Base-by-base conservation (phyloP, 2,329 filamentous ascomycete species). In the Fusarium dimerum region DNA sequence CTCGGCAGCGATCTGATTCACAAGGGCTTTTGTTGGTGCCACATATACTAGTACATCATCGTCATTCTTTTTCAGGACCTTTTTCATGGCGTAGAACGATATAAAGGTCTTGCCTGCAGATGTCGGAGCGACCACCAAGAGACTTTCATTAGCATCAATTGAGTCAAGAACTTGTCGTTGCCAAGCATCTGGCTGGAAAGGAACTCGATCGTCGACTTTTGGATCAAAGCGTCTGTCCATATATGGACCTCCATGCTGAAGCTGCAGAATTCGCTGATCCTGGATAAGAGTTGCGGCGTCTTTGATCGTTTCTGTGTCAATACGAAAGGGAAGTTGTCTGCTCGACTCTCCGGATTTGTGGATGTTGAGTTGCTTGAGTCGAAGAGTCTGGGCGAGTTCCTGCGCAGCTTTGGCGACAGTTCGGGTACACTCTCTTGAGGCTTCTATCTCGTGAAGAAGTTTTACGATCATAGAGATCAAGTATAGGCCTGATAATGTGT, bases 71-170 rank as follows among this genome's bases (percentile, higher is more conserved):
- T 87, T 78, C 10, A 93, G 74, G 1, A 92, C 76, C 64, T 89
- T 85, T 63, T 88, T 87, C 86, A 92, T 93, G 2, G 89, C 89
- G 61, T 93, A 92, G 68, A 92, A 93, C 1, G 84, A 88, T 52
- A 92, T 92, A 68, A 92, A 93, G 0, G 89, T 93, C 69, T 92
- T 93, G 57, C 89, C 89, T 1, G 89, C 86, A 20, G 85, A 89
- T 0, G 89, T 93, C 1, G 89, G 89, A 0, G 89, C 89, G 9
- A 92, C 84, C 1, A 91, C 87, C 52, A 92, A 85, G 1, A 90
- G 73, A 60, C 87, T 90, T 57, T 85, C 81, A 48, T 88, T 77
- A 0, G 77, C 78, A 66, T 93, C 89, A 38, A 92, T 85, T 39
- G 83, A 81, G 56, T 93, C 87, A 1, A 93, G 76, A 0, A 92